Conservation (phyloP, 2,329 filamentous ascomycete genomes). For the Xylaria sp. region DNA sequence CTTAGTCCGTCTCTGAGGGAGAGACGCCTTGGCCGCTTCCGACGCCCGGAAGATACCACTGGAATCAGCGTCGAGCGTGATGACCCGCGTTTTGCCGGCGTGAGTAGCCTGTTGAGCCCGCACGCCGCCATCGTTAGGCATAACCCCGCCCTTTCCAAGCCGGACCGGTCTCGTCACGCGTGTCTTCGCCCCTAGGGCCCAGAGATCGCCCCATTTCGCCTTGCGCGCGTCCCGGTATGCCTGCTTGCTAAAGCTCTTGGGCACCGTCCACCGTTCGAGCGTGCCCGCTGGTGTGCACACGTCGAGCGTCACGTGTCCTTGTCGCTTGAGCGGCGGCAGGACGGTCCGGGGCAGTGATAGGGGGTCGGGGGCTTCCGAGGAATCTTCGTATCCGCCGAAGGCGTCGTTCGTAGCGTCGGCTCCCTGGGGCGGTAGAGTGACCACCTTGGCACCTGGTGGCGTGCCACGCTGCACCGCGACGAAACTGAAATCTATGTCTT, state of each 20-base stretch:
- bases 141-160: conserved; percentile 55
- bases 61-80: conserved; percentile 46
- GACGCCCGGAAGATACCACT: conserved; percentile 47
- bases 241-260: conserved; percentile 77
- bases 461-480: conserved; percentile 81
- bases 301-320: conserved; percentile 87
- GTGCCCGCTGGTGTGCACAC: conserved; percentile 85
- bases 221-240: conserved; percentile 95
- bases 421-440: conserved; percentile 48
- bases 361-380: conserved; percentile 54
- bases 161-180: conserved; percentile 66
- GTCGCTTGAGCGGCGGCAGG: conserved; percentile 82
- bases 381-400: conserved; percentile 72
- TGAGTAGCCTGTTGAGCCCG: conserved; percentile 43
- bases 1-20: conserved; percentile 48
- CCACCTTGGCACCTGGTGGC: conserved; percentile 44
- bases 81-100: conserved; percentile 48
- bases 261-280: conserved; percentile 93
- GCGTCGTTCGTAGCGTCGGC: conserved; percentile 66
- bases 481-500: conserved; percentile 91
- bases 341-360: conserved; percentile 80
- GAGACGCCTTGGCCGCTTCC: conserved; percentile 43
- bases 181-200: conserved; percentile 94
- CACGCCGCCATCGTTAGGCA: conserved; percentile 53
- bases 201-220: conserved; percentile 88